Conservation (phyloP, 768 basidiomycete species). For the Sistotremastrum suecicum region DNA sequence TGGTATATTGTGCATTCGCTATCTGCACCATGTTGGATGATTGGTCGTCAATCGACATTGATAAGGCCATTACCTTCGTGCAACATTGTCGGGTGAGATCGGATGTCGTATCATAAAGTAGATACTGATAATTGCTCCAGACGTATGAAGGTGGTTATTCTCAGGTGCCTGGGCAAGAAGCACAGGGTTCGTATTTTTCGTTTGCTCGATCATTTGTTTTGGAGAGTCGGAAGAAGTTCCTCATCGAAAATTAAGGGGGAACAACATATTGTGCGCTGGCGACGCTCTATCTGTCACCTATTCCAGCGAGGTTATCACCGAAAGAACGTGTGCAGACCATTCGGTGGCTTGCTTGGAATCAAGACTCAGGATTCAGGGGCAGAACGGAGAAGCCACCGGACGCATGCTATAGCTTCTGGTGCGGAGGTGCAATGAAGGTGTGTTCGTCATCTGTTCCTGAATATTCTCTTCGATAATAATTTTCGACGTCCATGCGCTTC, state of each 20-base stretch:
- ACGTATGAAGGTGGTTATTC: constrained; percentile 91
- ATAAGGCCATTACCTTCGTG: constrained; percentile 49
- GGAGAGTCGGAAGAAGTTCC: not conserved
- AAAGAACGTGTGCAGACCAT: constrained; percentile 40
- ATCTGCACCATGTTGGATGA: constrained; percentile 68
- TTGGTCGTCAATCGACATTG: constrained; percentile 60
- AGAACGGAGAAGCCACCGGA: constrained; percentile 80
- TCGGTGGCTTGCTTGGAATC: constrained; percentile 68
- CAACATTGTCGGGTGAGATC: constrained; percentile 52
- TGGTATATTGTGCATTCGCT: constrained; percentile 77
- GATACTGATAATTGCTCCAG: constrained; percentile 23
- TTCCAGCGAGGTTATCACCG: constrained; percentile 12
- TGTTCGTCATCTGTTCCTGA: constrained; percentile 10
- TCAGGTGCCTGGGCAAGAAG: constrained; percentile 67
- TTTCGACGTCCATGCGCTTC: not conserved
- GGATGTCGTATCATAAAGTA: not conserved
- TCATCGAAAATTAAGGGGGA: constrained; percentile 41
- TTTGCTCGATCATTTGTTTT: not conserved
- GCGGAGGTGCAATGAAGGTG: constrained; percentile 67
- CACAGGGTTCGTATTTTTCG: constrained; percentile 46
- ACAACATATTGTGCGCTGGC: constrained; percentile 90
- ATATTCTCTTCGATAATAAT: constrained; percentile 1
- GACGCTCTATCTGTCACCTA: constrained; percentile 41
- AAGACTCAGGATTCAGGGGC: constrained; percentile 71
- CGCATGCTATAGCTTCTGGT: constrained; percentile 97